Base-by-base conservation (phyloP, 768 basidiomycete genomes). In the Boletus eberwhitei region DNA sequence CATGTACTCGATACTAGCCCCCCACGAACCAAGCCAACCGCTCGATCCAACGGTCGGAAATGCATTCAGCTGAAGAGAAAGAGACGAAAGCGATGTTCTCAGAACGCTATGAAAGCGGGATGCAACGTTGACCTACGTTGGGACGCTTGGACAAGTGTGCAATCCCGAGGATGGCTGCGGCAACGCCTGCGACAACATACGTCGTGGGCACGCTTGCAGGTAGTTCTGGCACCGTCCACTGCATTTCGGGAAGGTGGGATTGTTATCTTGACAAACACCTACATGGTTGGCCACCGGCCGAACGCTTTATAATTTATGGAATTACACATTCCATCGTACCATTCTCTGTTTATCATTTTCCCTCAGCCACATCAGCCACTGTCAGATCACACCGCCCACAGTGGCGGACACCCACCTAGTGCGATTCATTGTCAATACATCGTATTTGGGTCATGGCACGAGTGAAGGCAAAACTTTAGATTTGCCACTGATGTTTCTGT, bases 41-140 rank as follows among this genome's bases (percentile, higher is more conserved):
- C 51, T 64, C 11, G 48, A 60, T 17, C 70, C 71, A 6, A 69
- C 48, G 4, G 68, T 60, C 0, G 73, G 71, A 9, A 75, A 64
- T 13, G 50, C 45, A 16, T 62, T 48, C n/a, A 70, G 39, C 71
- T 71, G 29, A 14, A 29, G 5, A 14, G 16, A 34, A 43, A 17
- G 11, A 19, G 36, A 16, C 9, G 17, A 19, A 13, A 14, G 19
- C 8, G 14, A n/a, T 45, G 14, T 29, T 9, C 29, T 29, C 29
- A 53, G 31, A 14, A 29, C 5, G 36, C 1, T 3, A 8, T 16
- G 29, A 24, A 36, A 43, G 5, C n/a, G 4, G 29, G 8, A 16
- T 19, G 11, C 13, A 6, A 2, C 21, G 29, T 17, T 14, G 22
- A 38, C 34, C 7, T 32, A 61, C 54, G 17, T 49, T 52, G 4